phyloP scores from a whole-genome alignment of 345 rosid genomes.

The thale cress (Arabidopsis thaliana) region DNA sequence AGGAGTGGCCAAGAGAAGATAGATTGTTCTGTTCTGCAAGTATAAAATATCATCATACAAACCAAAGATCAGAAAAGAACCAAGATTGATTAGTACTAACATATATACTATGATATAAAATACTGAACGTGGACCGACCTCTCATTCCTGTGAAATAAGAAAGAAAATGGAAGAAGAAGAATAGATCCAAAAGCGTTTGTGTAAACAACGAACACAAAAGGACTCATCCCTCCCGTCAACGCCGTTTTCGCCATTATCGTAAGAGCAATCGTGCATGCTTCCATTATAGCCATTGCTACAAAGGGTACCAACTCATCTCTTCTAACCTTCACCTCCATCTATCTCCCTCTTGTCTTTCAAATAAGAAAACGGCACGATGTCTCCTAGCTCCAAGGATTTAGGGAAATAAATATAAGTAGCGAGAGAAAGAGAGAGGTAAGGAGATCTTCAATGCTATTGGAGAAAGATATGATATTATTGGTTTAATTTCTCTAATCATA shows the following conservation, averaged over 20 bases:
- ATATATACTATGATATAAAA: background rate
- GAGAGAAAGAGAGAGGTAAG: background rate
- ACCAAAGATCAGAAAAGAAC: background rate
- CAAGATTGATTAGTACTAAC: background rate
- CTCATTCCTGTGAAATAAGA: conserved; percentile 60
- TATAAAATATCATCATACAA: conserved; percentile 6
- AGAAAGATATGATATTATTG: conserved; percentile 35
- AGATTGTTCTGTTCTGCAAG: conserved; percentile 58
- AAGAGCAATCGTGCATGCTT: conserved; percentile 73
- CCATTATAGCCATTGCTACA: conserved; percentile 66
- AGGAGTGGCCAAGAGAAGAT: conserved; percentile 55
- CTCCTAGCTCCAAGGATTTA: conserved; percentile 38
- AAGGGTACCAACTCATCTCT: conserved; percentile 53
- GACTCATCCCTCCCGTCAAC: conserved; percentile 72
- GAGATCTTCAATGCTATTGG: conserved; percentile 25
- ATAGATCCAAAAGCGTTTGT: conserved; percentile 65
- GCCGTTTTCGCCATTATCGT: conserved; percentile 73
- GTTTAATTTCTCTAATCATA: conserved; percentile 38
- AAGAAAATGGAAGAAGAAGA: conserved; percentile 68
- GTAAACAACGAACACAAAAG: conserved; percentile 75
- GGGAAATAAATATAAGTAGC: conserved; percentile 15
- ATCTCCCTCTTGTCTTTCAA: conserved; percentile 14
- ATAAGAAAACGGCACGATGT: conserved; percentile 33
- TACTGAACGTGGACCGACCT: conserved; percentile 44
- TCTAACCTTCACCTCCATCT: conserved; percentile 39